Evolutionary conservation across 2,329 filamentous ascomycete genomes (phyloP).

Genomic region (Coniochaeta pulveracea): DNA sequence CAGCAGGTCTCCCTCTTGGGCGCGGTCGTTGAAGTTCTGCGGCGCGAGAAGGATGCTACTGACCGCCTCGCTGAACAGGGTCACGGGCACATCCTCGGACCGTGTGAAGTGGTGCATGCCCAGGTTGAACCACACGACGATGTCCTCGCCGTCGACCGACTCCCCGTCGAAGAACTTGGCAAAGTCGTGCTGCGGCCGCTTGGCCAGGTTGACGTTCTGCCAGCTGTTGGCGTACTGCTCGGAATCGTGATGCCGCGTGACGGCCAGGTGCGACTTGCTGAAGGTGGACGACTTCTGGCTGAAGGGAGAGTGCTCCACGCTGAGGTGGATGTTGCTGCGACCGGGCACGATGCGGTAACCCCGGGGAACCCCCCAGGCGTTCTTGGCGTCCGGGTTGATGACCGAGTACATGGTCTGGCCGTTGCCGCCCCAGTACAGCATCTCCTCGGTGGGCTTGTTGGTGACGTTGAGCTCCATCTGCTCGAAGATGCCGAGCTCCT

Average conservation of each 20-base stretch:
- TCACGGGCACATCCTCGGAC: slow-evolving; percentile 23
- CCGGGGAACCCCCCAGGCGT: slow-evolving; percentile 26
- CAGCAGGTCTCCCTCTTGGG: slow-evolving; percentile 23
- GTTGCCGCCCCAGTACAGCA: slow-evolving; percentile 23
- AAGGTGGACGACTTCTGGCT: slow-evolving; percentile 8
- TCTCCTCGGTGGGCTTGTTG: slow-evolving; percentile 14
- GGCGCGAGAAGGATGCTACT: slow-evolving; percentile 21
- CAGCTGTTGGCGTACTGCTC: slow-evolving; percentile 25
- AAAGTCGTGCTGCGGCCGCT: slow-evolving; percentile 28
- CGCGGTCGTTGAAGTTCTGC: slow-evolving; percentile 20
- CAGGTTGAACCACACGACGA: slow-evolving; percentile 38
- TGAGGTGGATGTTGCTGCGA: slow-evolving; percentile 22
- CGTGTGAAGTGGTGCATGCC: slow-evolving; percentile 38
- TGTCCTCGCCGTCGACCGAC: slow-evolving; percentile 24
- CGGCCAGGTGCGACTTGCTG: slow-evolving; percentile 21
- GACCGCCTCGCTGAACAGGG: slow-evolving; percentile 19
- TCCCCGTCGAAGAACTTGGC: slow-evolving; percentile 30
- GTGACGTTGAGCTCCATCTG: slow-evolving; percentile 17
- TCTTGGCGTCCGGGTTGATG: slow-evolving; percentile 21
- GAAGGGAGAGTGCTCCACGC: slow-evolving; percentile 22
- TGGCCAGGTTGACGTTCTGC: slow-evolving; percentile 20
- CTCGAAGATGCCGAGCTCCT: slow-evolving; percentile 23
- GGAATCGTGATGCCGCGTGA: slow-evolving; percentile 31
- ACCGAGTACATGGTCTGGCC: slow-evolving; percentile 25
- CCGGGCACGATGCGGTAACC: slow-evolving; percentile 30